phyloP scores from a whole-genome alignment of 2,329 filamentous ascomycete genomes.

The Cercospora sp. region DNA sequence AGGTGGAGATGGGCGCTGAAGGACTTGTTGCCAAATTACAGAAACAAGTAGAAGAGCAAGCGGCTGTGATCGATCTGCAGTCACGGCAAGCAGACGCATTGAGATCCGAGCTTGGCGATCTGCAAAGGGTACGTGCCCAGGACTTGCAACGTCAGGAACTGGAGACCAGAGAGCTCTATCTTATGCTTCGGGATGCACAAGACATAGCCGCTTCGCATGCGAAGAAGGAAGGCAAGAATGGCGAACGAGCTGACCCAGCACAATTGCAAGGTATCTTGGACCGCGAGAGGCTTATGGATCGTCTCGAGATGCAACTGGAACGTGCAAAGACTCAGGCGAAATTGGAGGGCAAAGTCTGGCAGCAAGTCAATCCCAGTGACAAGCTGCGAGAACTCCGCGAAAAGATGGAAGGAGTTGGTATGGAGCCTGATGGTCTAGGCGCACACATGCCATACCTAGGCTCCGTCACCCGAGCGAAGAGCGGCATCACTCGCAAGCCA shows the following conservation, averaged over 20 bases:
- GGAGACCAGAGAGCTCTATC: constrained; percentile 92
- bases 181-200: constrained; percentile 97
- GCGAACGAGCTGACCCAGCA: constrained; percentile 64
- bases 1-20: constrained; percentile 87
- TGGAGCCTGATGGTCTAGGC: constrained; percentile 44
- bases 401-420: constrained; percentile 74
- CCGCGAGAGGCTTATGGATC: constrained; percentile 86
- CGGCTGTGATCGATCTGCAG: constrained; percentile 86
- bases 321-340: constrained; percentile 97
- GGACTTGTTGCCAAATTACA: constrained; percentile 90
- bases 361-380: constrained; percentile 81
- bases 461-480: constrained; percentile 43
- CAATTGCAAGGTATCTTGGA: constrained; percentile 92
- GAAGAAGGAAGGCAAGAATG: constrained; percentile 56
- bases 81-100: constrained; percentile 80
- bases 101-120: constrained; percentile 83
- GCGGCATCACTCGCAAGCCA: constrained; percentile 41
- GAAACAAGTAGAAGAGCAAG: constrained; percentile 89
- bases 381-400: constrained; percentile 87
- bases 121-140: constrained; percentile 82
- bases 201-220: constrained; percentile 90
- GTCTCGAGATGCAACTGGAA: constrained; percentile 92
- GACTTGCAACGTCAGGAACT: constrained; percentile 93
- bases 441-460: constrained; percentile 68
- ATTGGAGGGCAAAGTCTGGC: constrained; percentile 90